phyloP scores from a whole-genome alignment of 768 basidiomycete species.

The Hericium rajendrae region DNA sequence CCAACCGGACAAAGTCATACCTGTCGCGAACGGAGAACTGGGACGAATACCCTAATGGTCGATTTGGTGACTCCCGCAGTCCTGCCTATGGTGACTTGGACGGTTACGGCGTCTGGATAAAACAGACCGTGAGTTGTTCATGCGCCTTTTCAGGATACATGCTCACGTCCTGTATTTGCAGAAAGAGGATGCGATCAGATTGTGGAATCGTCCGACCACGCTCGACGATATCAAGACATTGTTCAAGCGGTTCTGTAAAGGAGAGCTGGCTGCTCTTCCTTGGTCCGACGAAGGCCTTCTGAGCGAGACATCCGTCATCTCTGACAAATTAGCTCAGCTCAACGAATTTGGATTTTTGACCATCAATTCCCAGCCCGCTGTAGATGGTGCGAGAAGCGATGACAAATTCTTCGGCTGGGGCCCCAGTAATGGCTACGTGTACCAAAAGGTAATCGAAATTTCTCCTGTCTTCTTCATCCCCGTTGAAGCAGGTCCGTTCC shows the following conservation, averaged over 20 bases:
- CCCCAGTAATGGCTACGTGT: constrained; percentile 86
- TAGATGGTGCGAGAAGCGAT: constrained; percentile 79
- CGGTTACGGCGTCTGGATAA: constrained; percentile 89
- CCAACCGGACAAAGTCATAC: constrained; percentile 92
- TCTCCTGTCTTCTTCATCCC: not conserved
- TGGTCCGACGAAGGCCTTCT: constrained; percentile 93
- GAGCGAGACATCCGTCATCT: constrained; percentile 74
- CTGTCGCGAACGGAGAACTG: constrained; percentile 95
- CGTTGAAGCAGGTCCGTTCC: constrained; percentile 1
- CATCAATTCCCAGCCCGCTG: constrained; percentile 95
- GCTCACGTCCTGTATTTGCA: constrained; percentile 22
- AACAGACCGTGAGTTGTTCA: constrained; percentile 57
- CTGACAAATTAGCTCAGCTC: constrained; percentile 69
- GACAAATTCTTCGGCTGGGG: constrained; percentile 91
- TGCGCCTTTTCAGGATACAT: not conserved
- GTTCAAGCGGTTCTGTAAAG: constrained; percentile 78
- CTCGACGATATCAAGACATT: constrained; percentile 58
- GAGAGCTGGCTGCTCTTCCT: constrained; percentile 68
- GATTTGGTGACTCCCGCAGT: constrained; percentile 94
- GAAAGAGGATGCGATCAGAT: constrained; percentile 78
- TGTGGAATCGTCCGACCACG: constrained; percentile 78
- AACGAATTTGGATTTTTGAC: constrained; percentile 91
- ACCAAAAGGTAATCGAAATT: constrained; percentile 65
- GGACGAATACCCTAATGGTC: constrained; percentile 99
- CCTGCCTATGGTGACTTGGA: constrained; percentile 98